These are phyloP conservation scores for Pterulicium gracile DNA, from an alignment of 1,284 basidiomycete genomes.

Conservation along the genomic window DNA sequence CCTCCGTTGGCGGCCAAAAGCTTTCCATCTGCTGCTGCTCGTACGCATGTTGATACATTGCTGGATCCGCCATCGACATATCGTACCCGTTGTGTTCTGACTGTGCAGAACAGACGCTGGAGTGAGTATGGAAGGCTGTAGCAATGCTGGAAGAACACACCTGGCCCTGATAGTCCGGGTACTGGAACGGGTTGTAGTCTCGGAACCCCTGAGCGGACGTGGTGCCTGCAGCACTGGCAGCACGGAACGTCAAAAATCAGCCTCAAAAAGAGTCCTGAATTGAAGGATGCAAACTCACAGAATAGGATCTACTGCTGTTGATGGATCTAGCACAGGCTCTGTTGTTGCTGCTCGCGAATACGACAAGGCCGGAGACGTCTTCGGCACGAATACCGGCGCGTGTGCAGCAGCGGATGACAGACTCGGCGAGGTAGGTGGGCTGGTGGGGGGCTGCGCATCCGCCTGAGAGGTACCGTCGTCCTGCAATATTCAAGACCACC, in stretches of 20 bases:
- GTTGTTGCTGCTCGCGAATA: slow-evolving; percentile 18
- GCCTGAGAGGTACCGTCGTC: too few species aligned
- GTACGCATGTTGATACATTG: background rate
- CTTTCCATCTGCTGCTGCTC: background rate
- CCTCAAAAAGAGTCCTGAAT: too few species aligned
- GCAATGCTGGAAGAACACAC: background rate
- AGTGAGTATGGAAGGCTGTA: background rate
- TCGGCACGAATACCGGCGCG: slow-evolving; percentile 82
- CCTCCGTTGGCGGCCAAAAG: background rate
- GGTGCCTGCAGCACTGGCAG: too few species aligned
- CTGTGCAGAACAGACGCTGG: background rate
- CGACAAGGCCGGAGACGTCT: slow-evolving; percentile 27
- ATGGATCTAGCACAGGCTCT: slow-evolving; percentile 11
- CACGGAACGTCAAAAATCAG: too few species aligned
- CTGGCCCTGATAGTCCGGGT: too few species aligned
- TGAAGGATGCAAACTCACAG: too few species aligned
- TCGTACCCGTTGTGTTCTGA: background rate
- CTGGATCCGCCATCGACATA: background rate
- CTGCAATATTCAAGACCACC: too few species aligned
- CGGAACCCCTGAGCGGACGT: too few species aligned
- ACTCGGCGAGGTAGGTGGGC: too few species aligned
- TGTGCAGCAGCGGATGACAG: too few species aligned
- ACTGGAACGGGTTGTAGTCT: background rate
- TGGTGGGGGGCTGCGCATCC: too few species aligned
- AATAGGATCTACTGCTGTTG: slow-evolving; percentile 5